Evolutionary conservation across 257 asterid species (phyloP), one percentile per base, ranked within the genome.

Genomic region (Henckelia pumila): DNA sequence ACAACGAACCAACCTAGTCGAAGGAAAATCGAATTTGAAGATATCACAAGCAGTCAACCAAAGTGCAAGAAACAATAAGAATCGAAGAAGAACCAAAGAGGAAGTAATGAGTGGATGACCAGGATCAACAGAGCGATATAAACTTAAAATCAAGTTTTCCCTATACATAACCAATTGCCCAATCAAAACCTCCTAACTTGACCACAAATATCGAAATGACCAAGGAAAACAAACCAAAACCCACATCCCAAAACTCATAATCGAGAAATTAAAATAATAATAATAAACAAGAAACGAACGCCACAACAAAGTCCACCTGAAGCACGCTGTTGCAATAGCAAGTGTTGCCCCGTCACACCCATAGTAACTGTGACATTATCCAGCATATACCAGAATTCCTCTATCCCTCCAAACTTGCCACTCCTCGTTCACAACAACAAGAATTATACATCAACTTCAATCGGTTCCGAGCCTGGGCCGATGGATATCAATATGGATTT

Each of bases 331-430:
- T 84, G 79, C 91, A 84, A 50, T 87, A 87, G 64, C 95, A 84
- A 60, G 91, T 87, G 64, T 87, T 87, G 37, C 95, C n/a, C 88
- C 67, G 87, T 77, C 64, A 83, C 89, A 71, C 95, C 91, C 95
- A 84, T 82, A 64, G 44, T 65, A 66, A 70, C 65, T 65, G 73
- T 56, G 76, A 77, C 76, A 80, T 84, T 88, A 74, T 85, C 88
- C 44, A 85, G 81, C 68, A 80, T 69, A 63, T 80, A 85, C 86
- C 88, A 85, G 72, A 82, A 80, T 73, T 82, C 90, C 77, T 80
- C 90, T 85, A 85, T 82, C 68, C 80, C 83, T 72, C 69, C 67
- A 33, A 62, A 56, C 53, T 56, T 24, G 64, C 64, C 69, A 57
- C 75, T 62, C n/a, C 19, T 24, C 13, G 47, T 56, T 55, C 59